Conservation (phyloP, 495 filamentous ascomycete genomes). For the Cladorrhinum samala region DNA sequence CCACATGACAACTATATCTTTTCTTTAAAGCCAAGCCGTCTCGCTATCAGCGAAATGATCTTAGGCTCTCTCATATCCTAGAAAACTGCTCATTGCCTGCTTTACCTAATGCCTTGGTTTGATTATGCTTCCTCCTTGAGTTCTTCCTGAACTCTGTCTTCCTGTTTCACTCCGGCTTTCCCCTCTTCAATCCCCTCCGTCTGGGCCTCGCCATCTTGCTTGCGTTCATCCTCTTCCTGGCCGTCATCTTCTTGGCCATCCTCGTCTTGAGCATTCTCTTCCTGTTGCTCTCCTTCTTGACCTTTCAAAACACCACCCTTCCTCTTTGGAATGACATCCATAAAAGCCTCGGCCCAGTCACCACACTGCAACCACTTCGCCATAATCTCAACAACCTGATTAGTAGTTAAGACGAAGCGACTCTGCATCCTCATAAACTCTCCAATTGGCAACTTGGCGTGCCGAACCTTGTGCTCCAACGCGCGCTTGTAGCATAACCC, state of each 20-base stretch:
- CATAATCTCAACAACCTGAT: conserved; percentile 97
- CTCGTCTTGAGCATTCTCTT: conserved; percentile 22
- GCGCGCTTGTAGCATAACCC: conserved; percentile 85
- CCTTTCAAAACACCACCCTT: conserved; percentile 62
- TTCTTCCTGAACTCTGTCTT: too few species aligned
- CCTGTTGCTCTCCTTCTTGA: conserved; percentile 21
- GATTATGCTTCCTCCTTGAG: too few species aligned
- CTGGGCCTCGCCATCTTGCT: too few species aligned
- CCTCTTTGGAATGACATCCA: conserved; percentile 75
- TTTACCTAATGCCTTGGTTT: too few species aligned
- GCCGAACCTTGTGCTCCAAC: conserved; percentile 64
- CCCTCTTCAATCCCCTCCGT: not conserved
- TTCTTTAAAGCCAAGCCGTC: too few species aligned
- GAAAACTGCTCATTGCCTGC: too few species aligned
- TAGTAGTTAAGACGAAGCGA: conserved; percentile 77
- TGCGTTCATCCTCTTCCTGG: too few species aligned
- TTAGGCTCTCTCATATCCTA: too few species aligned
- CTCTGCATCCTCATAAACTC: conserved; percentile 86
- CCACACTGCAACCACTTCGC: conserved; percentile 78
- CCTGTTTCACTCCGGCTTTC: too few species aligned
- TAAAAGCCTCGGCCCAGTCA: conserved; percentile 86
- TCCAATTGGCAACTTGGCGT: conserved; percentile 86
- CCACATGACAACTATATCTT: too few species aligned
- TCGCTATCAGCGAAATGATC: too few species aligned
- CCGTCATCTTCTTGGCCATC: conserved; percentile 12